Conservation (phyloP, 73 alveolate genomes). For the Durusdinium trenchii region DNA sequence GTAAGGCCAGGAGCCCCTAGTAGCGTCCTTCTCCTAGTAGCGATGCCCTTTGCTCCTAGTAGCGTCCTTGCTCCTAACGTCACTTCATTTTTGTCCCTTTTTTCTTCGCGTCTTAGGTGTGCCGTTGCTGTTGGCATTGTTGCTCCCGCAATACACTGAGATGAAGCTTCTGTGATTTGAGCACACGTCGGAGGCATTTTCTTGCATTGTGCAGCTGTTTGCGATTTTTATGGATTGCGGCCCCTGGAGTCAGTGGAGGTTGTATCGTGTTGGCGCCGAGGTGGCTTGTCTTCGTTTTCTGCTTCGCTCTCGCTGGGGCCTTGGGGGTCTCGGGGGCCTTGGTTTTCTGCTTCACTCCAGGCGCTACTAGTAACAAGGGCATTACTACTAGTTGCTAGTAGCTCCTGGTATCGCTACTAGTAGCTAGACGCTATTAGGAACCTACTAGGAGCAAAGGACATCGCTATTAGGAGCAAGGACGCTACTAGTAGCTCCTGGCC, state of each 20-base stretch:
- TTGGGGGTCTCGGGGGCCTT: background rate
- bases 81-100: background rate
- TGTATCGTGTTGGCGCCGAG: background rate
- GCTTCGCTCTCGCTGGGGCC: conserved; percentile 17
- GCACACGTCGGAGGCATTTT: background rate
- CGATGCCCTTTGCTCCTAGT: background rate
- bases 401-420: background rate
- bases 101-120: background rate
- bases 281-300: conserved; percentile 38
- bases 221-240: background rate
- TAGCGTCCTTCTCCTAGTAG: background rate
- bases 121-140: conserved; percentile 44
- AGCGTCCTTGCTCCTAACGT: background rate
- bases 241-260: background rate
- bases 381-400: too few relatives aligned
- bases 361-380: background rate
- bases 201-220: background rate
- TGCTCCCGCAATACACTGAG: conserved; percentile 2
- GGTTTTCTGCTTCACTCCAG: background rate
- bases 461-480: too few relatives aligned
- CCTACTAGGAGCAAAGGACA: too few relatives aligned
- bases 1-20: background rate
- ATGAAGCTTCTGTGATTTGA: background rate
- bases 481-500: too few relatives aligned
- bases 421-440: too few relatives aligned